Evolutionary conservation across 768 basidiomycete species (phyloP).

Genomic region (Tylopilus intermedius): DNA sequence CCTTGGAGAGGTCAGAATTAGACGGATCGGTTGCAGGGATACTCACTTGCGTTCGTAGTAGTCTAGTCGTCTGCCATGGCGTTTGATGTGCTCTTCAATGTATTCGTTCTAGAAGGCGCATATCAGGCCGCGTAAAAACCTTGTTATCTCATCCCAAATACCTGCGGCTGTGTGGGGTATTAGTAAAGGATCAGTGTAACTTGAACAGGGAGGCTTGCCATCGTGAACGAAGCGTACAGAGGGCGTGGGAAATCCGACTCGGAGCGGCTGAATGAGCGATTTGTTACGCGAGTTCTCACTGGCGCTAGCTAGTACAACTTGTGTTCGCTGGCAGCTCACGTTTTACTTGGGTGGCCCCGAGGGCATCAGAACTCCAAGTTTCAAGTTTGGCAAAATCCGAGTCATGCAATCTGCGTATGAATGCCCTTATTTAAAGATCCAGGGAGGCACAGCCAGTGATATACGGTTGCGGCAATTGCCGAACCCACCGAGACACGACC

Average conservation of each 20-base stretch:
- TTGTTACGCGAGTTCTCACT: no score
- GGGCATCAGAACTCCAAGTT: no score
- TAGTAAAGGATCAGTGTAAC: conserved; percentile 1
- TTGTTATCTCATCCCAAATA: conserved; percentile 24
- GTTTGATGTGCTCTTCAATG: conserved; percentile 97
- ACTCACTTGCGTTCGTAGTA: conserved; percentile 91
- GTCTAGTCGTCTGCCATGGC: conserved; percentile 93
- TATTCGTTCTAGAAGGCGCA: conserved; percentile 78
- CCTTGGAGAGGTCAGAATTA: conserved; percentile 33
- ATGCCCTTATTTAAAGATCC: no score
- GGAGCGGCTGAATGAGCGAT: no score
- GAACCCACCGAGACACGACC: conserved; percentile 15
- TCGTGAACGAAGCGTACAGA: conserved; percentile 9
- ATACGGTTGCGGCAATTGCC: conserved; percentile 25
- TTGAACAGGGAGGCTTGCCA: conserved; percentile 19
- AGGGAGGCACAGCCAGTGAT: no score
- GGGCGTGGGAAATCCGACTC: no score
- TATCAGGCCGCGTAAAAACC: conserved; percentile 8
- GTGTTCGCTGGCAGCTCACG: no score
- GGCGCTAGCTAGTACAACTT: no score
- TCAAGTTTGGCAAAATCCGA: no score
- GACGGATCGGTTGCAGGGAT: background rate
- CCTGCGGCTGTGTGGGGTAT: conserved; percentile 56
- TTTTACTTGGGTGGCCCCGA: no score
- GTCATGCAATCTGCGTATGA: no score